phyloP scores from a whole-genome alignment of 78 protist genomes.

The Pelomyxa schiedti region DNA sequence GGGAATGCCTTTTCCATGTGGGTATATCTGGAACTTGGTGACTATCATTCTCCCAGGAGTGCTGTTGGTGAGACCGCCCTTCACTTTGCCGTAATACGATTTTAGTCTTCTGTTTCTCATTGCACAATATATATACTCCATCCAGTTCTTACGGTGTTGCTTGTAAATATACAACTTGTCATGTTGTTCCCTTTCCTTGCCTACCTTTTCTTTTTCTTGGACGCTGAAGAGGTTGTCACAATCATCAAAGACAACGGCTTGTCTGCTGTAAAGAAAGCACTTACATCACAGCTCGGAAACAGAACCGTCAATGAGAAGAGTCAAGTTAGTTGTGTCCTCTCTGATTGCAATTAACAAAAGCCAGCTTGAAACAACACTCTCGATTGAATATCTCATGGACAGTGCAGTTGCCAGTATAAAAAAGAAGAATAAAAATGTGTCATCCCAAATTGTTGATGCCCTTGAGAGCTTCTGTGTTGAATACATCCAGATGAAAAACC shows the following conservation, averaged over 20 bases:
- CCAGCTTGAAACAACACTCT: background rate
- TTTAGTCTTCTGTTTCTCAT: background rate
- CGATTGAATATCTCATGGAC: slow-evolving; percentile 10
- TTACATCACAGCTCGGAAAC: background rate
- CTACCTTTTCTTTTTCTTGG: background rate
- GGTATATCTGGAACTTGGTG: background rate
- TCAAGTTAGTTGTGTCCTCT: background rate
- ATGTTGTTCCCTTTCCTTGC: slow-evolving; percentile 2
- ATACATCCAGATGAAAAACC: background rate
- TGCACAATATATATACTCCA: too few relatives aligned
- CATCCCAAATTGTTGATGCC: slow-evolving; percentile 3
- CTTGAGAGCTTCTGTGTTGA: background rate
- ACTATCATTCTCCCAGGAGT: background rate
- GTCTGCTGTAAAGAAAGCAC: background rate
- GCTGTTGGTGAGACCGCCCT: background rate
- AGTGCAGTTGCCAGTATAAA: background rate
- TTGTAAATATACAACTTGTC: background rate
- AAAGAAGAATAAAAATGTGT: slow-evolving; percentile 5
- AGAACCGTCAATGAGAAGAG: background rate
- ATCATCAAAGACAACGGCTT: background rate
- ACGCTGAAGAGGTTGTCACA: slow-evolving; percentile 1
- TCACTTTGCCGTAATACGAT: background rate
- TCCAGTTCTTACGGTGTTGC: background rate
- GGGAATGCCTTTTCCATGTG: slow-evolving; percentile 6
- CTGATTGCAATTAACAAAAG: background rate